Percentiles rank a stretch among this genome's conserved stretches.
phyloP scores from a whole-genome alignment of 2,329 filamentous ascomycete species.

The Penicillium sp. region DNA sequence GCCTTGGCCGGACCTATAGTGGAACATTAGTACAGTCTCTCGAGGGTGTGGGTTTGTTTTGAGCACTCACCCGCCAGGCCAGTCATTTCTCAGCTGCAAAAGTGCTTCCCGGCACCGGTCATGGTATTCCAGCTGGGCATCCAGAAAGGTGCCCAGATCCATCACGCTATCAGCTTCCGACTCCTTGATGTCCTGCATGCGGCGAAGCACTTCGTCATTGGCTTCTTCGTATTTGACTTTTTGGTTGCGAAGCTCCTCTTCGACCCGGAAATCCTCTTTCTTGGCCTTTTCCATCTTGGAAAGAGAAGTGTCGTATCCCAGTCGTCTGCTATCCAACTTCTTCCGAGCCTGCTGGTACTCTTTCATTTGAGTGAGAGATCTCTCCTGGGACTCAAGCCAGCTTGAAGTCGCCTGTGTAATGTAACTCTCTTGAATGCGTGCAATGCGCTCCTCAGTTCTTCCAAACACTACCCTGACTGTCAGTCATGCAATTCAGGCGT shows the following conservation, averaged over 20 bases:
- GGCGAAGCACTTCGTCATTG: constrained; percentile 83
- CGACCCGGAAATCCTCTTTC: constrained; percentile 87
- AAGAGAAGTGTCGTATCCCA: constrained; percentile 87
- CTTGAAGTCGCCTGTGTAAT: constrained; percentile 72
- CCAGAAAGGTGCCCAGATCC: constrained; percentile 78
- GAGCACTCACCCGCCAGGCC: constrained; percentile 61
- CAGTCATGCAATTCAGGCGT: neutral
- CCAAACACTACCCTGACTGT: constrained; percentile 61
- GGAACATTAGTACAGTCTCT: constrained; percentile 7
- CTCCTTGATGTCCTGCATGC: constrained; percentile 97
- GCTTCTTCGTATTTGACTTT: constrained; percentile 97
- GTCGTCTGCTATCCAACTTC: constrained; percentile 85
- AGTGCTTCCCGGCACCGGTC: constrained; percentile 87
- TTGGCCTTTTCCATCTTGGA: constrained; percentile 91
- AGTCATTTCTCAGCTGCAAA: constrained; percentile 65
- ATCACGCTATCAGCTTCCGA: constrained; percentile 79
- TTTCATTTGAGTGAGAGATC: constrained; percentile 91
- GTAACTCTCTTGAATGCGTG: constrained; percentile 81
- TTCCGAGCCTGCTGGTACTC: constrained; percentile 90
- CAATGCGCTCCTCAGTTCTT: constrained; percentile 82
- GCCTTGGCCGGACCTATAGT: constrained; percentile 16
- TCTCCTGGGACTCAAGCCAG: constrained; percentile 90
- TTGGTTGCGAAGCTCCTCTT: constrained; percentile 86
- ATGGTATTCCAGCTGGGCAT: constrained; percentile 87
- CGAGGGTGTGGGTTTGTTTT: neutral